phyloP scores from a whole-genome alignment of 2,329 filamentous ascomycete species.

The Penicillium crustosum region DNA sequence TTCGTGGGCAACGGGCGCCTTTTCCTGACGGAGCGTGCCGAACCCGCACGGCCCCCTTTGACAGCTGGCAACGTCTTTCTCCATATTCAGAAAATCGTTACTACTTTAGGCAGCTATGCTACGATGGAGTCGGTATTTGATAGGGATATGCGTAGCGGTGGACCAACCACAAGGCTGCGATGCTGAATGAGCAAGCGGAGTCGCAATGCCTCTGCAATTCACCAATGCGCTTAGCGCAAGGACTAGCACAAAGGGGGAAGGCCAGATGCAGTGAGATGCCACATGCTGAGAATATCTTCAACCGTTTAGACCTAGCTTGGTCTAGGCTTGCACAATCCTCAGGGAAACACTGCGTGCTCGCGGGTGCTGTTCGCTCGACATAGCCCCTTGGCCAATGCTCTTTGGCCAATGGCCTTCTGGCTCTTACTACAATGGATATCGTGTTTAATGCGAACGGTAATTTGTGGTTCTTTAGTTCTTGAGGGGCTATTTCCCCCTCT shows the following conservation, averaged over 20 bases:
- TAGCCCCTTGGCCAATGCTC: conserved; percentile 7
- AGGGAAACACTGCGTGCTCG: background rate
- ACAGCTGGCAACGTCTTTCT: background rate
- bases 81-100: background rate
- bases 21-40: background rate
- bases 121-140: background rate
- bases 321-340: background rate
- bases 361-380: conserved; percentile 5
- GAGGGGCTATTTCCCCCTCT: background rate
- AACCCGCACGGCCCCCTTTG: background rate
- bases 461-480: background rate
- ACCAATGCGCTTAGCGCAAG: background rate
- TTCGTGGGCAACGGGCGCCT: background rate
- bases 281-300: background rate
- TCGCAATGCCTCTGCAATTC: background rate
- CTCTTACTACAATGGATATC: conserved; percentile 16
- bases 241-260: background rate
- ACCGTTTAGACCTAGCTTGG: background rate
- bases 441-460: background rate
- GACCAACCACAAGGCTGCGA: background rate
- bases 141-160: background rate
- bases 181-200: background rate
- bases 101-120: background rate
- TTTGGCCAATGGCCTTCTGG: conserved; percentile 5
- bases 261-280: background rate